Evolutionary conservation across 495 filamentous ascomycete genomes (phyloP), one percentile per base, ranked within the genome.

Genomic region (Aspergillus homomorphus): DNA sequence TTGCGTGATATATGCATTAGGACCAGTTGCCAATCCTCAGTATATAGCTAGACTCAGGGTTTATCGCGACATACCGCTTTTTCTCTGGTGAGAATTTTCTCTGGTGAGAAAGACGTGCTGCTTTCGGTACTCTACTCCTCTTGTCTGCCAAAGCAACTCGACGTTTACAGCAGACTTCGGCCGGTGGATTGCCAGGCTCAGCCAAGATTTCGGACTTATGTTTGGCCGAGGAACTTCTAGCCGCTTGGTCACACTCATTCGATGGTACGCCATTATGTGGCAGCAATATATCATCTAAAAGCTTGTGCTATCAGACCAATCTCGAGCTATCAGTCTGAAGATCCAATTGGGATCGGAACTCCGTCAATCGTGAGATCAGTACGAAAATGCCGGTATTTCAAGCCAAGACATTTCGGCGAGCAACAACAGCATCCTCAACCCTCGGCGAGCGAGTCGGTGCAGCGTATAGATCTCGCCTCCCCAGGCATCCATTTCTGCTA

Each of bases 401-500:
- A 50, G 80, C 80, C 53, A 91, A 91, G 62, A 87, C 88, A 48
- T 96, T 86, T 70, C 83, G 82, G 28, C 78, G 64, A 33, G 64
- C 76, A 38, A 69, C 73, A 26, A 76, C 73, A 7, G 72, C 70
- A 12, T 77, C 76, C n/a, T 78, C 76, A 74, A 26, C 81, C 74
- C 61, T 80, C 56, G 70, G 81, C 23, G 82, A 83, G 69, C 83
- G 82, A n/a, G 73, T 96, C 60, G 89, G 87, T 7, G 81, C 87
- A 43, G 76, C 81, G 21, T 99, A 99, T 76, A 89, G 94, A 56
- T 68, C 76, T 12, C 66, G 75, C 53, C 80, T 96, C 42, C 68
- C 78, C 19, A 84, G 81, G 59, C 90, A 89, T 62, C 94, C 94
- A 1, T 99, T 99, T 73, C 76, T 93, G 41, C 82, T 97, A 53